Evolutionary conservation across 2,329 filamentous ascomycete genomes (phyloP), one percentile per base, ranked within the genome.

Genomic region (Dactylellina drechsleri): DNA sequence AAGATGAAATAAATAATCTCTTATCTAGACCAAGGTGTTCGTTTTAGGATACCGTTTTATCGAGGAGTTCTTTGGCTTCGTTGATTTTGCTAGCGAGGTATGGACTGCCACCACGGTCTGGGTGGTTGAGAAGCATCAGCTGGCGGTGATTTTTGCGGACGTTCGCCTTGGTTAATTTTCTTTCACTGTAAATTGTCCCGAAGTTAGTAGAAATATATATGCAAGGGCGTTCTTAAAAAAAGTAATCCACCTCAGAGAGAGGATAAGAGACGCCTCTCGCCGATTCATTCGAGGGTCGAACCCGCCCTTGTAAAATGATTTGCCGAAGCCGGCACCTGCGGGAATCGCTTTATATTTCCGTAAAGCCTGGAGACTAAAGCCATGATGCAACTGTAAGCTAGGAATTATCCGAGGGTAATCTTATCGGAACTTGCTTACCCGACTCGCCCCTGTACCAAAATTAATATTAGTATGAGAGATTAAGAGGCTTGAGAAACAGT

Each of bases 21-120:
- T 16, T 47, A 18, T 20, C 28, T 18, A 10, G 13, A 43, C 59
- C 28, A 68, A 79, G 73, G 82, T 26, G 73, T 74, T 62, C 84
- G 31, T 10, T 28, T 10, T 36, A 36, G 31, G 31, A 36, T 7
- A 36, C 31, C 6, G 31, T 85, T 83, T 97, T 97, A 82, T 99
- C 95, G 78, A 99, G 82, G 77, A 98, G 88, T 82, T 98, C 94
- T 83, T 99, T 99, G 45, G 95, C 95, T 83, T 99, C 95, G 84
- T 99, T 99, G 81, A 99, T 91, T 83, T 99, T 99, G 64, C 93
- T 97, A 13, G 95, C 95, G 52, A 99, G 85, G 82, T 98, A 99
- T 6, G 95, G 95, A 81, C 93, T 97, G 45, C 95, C 95, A 78
- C 95, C 95, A 81, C 95, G 91, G 86, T 99, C 95, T 77, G 95